Conservation (phyloP, 176 grass and related monocot genomes). For the Oryza glaberrima region DNA sequence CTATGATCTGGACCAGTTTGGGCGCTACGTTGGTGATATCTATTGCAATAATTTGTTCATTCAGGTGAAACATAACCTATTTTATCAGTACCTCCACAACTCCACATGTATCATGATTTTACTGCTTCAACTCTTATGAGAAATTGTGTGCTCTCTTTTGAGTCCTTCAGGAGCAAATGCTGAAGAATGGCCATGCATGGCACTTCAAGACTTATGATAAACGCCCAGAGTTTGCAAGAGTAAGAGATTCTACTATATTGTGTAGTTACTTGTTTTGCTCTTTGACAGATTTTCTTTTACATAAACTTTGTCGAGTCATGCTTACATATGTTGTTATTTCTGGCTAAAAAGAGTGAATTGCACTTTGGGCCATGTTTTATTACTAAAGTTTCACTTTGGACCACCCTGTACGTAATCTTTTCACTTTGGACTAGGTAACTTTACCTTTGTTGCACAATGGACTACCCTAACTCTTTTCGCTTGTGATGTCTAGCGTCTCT, state of each 20-base stretch:
- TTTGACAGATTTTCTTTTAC: not conserved
- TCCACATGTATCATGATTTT: not conserved
- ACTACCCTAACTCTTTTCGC: too few species aligned
- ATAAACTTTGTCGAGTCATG: not conserved
- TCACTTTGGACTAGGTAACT: too few species aligned
- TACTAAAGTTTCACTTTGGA: too few species aligned
- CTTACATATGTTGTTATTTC: not conserved
- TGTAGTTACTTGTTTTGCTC: not conserved
- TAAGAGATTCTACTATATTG: constrained; percentile 10
- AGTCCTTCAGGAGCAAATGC: constrained; percentile 41
- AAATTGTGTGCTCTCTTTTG: not conserved
- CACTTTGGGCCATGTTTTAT: too few species aligned
- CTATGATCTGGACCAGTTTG: constrained; percentile 58
- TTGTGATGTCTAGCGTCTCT: too few species aligned
- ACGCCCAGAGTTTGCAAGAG: constrained; percentile 51
- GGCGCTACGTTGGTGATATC: constrained; percentile 56
- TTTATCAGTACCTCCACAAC: not conserved
- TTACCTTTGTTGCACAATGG: too few species aligned
- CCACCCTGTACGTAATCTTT: too few species aligned
- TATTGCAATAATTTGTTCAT: constrained; percentile 63
- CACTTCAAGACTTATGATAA: constrained; percentile 47
- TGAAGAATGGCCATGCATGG: constrained; percentile 45
- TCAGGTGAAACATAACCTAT: constrained; percentile 43
- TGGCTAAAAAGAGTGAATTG: too few species aligned
- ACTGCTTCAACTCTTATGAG: constrained; percentile 15